Evolutionary conservation across 2,329 filamentous ascomycete species (phyloP).

Genomic region (Fusarium marasasianum): DNA sequence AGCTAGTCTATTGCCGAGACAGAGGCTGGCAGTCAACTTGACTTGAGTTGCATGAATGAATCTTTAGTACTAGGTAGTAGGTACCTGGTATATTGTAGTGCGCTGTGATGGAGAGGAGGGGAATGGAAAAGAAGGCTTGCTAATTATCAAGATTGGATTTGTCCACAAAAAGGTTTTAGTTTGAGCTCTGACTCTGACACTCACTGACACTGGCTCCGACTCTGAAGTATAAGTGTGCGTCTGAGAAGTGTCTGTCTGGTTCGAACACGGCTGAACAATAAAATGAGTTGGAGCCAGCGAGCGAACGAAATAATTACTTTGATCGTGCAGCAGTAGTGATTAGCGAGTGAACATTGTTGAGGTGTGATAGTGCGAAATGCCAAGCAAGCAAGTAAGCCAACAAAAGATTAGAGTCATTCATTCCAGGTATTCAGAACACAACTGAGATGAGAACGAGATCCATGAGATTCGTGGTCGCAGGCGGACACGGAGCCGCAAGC

Average conservation of each 20-base stretch:
- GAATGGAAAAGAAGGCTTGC: neutral
- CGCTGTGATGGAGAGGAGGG: neutral
- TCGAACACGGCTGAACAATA: neutral
- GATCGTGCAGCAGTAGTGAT: constrained; percentile 14
- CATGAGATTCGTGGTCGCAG: neutral
- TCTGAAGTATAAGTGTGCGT: neutral
- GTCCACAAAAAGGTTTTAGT: neutral
- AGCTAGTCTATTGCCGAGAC: constrained; percentile 39
- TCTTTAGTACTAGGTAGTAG: neutral
- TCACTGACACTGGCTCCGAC: neutral
- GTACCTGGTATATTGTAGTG: neutral
- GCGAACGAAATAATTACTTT: constrained; percentile 25
- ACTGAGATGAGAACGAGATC: neutral
- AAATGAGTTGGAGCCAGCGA: constrained; percentile 27
- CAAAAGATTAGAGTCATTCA: constrained; percentile 18
- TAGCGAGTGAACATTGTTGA: constrained; percentile 18
- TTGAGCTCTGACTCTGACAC: neutral
- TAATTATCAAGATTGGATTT: neutral
- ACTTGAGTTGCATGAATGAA: neutral
- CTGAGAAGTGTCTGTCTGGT: neutral
- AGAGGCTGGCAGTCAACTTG: constrained; percentile 12
- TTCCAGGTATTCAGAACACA: neutral
- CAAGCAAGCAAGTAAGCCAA: neutral
- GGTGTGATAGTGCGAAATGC: neutral
- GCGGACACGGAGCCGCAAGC: constrained; percentile 13